Evolutionary conservation across 345 rosid species (phyloP).

Genomic region (Salix dunnii): DNA sequence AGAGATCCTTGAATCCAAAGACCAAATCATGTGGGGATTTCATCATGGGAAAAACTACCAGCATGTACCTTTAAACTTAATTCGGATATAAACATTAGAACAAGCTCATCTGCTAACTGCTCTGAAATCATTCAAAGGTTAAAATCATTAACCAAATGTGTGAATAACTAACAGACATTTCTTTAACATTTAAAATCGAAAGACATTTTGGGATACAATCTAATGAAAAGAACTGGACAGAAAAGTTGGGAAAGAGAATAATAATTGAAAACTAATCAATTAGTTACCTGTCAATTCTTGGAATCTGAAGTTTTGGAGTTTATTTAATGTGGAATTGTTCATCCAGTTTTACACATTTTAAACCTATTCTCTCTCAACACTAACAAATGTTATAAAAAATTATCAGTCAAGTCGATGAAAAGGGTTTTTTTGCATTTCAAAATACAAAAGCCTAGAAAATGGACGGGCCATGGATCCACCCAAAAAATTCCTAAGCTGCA

Average conservation of each 20-base stretch:
- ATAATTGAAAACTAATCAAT: background rate
- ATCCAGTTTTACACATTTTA: background rate
- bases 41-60: background rate
- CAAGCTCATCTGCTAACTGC: conserved; percentile 67
- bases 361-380: background rate
- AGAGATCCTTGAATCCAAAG: background rate
- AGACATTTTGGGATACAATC: background rate
- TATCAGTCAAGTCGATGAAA: too few species aligned
- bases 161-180: background rate
- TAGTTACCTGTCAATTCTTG: background rate
- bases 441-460: too few species aligned
- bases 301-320: background rate
- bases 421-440: too few species aligned
- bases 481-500: too few species aligned
- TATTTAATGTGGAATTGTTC: background rate
- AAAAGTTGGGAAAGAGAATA: background rate
- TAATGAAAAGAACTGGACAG: background rate
- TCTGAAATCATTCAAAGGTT: conserved; percentile 41
- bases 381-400: too few species aligned
- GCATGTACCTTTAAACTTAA: conserved; percentile 62
- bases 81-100: conserved; percentile 69
- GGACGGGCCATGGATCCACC: too few species aligned
- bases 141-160: conserved; percentile 7
- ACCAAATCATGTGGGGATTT: background rate
- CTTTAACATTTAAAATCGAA: background rate